Percentiles rank a stretch among this genome's conserved stretches.
Conservation (phyloP, 345 rosid genomes). For the Isatis tinctoria region DNA sequence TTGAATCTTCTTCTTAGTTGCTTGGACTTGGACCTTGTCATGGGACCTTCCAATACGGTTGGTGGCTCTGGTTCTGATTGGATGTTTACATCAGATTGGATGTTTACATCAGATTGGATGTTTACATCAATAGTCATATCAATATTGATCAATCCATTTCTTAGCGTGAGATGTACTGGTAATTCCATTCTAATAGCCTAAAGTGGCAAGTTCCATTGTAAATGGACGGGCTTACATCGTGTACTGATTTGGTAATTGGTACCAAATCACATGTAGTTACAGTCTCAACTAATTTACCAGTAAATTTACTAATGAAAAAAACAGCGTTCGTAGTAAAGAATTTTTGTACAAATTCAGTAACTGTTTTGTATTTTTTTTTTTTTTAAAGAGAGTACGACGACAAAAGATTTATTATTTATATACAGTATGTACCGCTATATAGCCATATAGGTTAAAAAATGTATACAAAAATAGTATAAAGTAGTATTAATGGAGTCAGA, state of each 20-base stretch:
- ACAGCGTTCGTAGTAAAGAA: not conserved
- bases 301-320: not conserved
- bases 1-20: no score
- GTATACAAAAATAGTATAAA: not conserved
- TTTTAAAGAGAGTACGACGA: not conserved
- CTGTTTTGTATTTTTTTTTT: no score
- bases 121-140: not conserved
- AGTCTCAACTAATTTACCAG: not conserved
- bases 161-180: not conserved
- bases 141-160: not conserved
- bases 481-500: conserved; percentile 22
- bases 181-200: not conserved
- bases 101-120: no score
- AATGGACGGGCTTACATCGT: conserved; percentile 1
- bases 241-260: conserved; percentile 31
- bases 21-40: no score
- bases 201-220: conserved; percentile 4
- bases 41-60: no score
- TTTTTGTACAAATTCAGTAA: not conserved
- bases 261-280: not conserved
- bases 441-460: conserved; percentile 6
- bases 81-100: no score
- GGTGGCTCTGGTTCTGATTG: no score
- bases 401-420: not conserved
- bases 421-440: not conserved